phyloP scores from a whole-genome alignment of 495 filamentous ascomycete species.

The Alectoria sarmentosa region DNA sequence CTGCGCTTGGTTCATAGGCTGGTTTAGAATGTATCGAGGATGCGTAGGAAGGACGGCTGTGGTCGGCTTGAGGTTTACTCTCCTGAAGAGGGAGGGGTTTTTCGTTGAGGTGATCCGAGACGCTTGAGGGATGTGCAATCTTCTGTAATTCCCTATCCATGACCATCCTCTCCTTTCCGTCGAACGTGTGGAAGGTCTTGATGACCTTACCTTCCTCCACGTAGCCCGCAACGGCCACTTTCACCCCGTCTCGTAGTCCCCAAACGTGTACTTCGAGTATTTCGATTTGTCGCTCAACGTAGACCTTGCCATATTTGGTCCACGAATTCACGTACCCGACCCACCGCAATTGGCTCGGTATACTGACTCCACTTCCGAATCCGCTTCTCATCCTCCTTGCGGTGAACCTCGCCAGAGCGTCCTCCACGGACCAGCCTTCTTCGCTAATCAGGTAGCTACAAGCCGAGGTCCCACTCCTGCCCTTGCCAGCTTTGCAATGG shows the following conservation, averaged over 20 bases:
- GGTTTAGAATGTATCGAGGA: conserved; percentile 26
- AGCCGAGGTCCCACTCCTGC: conserved; percentile 80
- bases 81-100: conserved; percentile 25
- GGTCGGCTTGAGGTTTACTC: conserved; percentile 14
- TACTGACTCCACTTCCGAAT: conserved; percentile 86
- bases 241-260: conserved; percentile 82
- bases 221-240: conserved; percentile 78
- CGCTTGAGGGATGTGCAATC: conserved; percentile 26
- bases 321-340: conserved; percentile 86
- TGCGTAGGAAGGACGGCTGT: conserved; percentile 14
- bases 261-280: conserved; percentile 84
- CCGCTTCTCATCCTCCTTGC: conserved; percentile 79
- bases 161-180: conserved; percentile 61
- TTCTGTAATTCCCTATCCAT: conserved; percentile 51
- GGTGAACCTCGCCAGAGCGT: conserved; percentile 79
- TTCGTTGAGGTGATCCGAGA: conserved; percentile 19
- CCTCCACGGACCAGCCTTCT: conserved; percentile 72
- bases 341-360: conserved; percentile 85
- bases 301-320: conserved; percentile 66
- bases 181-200: conserved; percentile 75
- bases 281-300: conserved; percentile 77
- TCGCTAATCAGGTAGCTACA: conserved; percentile 87
- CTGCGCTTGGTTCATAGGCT: conserved; percentile 42
- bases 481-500: conserved; percentile 97
- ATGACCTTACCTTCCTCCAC: conserved; percentile 83